Base-by-base conservation (phyloP, 1,139 yeast genomes). In the Candida labiduridarum region DNA sequence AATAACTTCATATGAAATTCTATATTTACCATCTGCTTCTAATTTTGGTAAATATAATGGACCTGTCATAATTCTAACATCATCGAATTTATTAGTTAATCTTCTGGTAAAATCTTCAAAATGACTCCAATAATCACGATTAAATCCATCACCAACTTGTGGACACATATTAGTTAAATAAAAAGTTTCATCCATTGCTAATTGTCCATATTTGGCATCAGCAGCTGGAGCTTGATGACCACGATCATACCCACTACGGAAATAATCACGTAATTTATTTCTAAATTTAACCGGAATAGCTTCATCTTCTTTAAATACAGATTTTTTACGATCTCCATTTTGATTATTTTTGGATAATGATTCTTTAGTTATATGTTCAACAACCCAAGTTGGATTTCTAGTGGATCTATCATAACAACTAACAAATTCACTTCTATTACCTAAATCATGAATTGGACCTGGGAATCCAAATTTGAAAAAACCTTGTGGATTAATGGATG, bases 211-310 rank as follows among this genome's bases (percentile, higher is more conserved):
- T 65, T 90, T 91, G 36, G 98, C 97, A 67, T 94, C 89, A 0
- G 99, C 99, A 4, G 99, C 99, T 1, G 99, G 98, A 0, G 97
- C 97, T 62, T 89, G 89, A 67, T 94, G 99, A 2, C 99, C 99
- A 57, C 99, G 76, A 65, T 94, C 99, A 68, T 89, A 94, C 1
- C 99, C 99, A 46, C 96, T 86, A 57, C 98, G 82, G 75, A 92
- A 92, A 67, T 87, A 94, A 68, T 95, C 98, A 55, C 85, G 78
- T 52, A 94, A 75, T 51, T 79, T 76, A 3, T 86, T 91, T 58
- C 97, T 78, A 66, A 89, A 94, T 60, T 76, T 79, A 35, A 71
- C 70, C 0, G 99, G 99, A 36, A 95, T 82, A n/a, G 67, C 62
- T 63, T 88, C 95, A 65, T 95, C 98, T 74, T 94, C 98, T 61